Base-by-base conservation (phyloP, 441 rosid species). In the Caryocar brasiliense region DNA sequence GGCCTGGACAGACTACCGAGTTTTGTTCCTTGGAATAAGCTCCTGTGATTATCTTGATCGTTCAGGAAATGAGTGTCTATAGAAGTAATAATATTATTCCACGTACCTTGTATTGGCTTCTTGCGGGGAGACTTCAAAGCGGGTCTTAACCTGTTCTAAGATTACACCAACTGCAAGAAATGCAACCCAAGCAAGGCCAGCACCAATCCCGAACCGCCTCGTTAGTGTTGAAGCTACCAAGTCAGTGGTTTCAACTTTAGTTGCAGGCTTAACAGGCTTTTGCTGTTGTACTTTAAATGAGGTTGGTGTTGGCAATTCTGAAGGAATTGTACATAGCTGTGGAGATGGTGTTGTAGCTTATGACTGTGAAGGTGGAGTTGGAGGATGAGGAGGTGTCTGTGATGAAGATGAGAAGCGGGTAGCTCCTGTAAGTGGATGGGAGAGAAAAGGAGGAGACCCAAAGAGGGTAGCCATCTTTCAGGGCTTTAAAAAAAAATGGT, bases 171-270 rank as follows among this genome's bases (percentile, higher is more conserved):
- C 38, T 18, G 90, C 81, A 24, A 81, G 78, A 64, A 81, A 75
- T 5, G 69, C 87, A 4, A 82, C 82, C 86, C 81, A 90, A 0
- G 83, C 68, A 33, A 90, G 80, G 36, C 95, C 98, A 2, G 86
- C 92, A 11, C 95, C 86, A 15, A 90, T 65, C 9, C 95, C 90
- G 51, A 77, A 84, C 49, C 95, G 69, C 59, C 95, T 73, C 22
- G 98, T 90, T 56, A 90, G 62, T n/a, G 79, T 68, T 41, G 90
- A 76, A 48, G 90, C 82, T 20, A 90, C 70, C 87, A 79, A 77
- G 63, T 86, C 92, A 1, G 86, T 77, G 30, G 73, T 59, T 29
- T 80, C 96, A 22, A 55, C 86, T 60, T 50, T 70, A 36, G 60
- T 60, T 38, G 58, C 36, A 14, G 70, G 33, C 23, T 45, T 51